A percentile compares a stretch with the other conserved stretches of the same genome.
Evolutionary conservation across 495 filamentous ascomycete genomes (phyloP).

Genomic region (Podospora conica): DNA sequence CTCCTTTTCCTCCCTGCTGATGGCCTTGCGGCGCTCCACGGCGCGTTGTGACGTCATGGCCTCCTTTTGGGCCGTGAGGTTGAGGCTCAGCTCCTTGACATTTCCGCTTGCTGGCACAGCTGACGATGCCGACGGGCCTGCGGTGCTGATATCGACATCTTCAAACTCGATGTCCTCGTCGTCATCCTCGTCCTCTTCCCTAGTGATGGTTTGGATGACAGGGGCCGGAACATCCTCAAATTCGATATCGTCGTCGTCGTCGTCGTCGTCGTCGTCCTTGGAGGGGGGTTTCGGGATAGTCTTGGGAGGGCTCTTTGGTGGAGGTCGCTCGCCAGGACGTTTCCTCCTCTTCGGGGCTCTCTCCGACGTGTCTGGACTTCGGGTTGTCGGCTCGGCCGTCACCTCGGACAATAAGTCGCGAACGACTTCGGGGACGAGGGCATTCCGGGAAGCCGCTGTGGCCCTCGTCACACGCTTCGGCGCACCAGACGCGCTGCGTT

Average conservation of each 20-base stretch:
- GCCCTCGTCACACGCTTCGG: slow-evolving; percentile 15
- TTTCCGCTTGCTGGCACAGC: slow-evolving; percentile 29
- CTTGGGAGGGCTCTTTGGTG: background rate
- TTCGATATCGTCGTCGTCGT: background rate
- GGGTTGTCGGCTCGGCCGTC: slow-evolving; percentile 10
- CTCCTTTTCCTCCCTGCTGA: slow-evolving; percentile 64
- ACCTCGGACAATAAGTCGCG: slow-evolving; percentile 1
- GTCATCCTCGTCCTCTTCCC: slow-evolving; percentile 22
- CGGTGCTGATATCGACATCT: slow-evolving; percentile 30
- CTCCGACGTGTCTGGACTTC: background rate
- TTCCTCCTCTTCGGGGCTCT: background rate
- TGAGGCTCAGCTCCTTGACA: slow-evolving; percentile 54
- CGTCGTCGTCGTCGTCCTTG: background rate
- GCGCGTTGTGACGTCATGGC: slow-evolving; percentile 27
- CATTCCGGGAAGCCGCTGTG: slow-evolving; percentile 4
- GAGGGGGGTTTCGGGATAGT: background rate
- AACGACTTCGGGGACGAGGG: background rate
- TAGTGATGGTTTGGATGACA: slow-evolving; percentile 1
- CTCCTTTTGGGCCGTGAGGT: slow-evolving; percentile 38
- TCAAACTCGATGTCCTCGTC: slow-evolving; percentile 33
- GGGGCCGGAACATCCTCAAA: slow-evolving; percentile 3
- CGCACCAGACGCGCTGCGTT: slow-evolving; percentile 16
- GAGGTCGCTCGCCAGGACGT: slow-evolving; percentile 7
- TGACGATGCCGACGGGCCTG: slow-evolving; percentile 13
- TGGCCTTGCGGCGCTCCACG: slow-evolving; percentile 50